Base-by-base conservation (phyloP, 192 early-diverging fungal species). In the Linnemannia schmuckeri region DNA sequence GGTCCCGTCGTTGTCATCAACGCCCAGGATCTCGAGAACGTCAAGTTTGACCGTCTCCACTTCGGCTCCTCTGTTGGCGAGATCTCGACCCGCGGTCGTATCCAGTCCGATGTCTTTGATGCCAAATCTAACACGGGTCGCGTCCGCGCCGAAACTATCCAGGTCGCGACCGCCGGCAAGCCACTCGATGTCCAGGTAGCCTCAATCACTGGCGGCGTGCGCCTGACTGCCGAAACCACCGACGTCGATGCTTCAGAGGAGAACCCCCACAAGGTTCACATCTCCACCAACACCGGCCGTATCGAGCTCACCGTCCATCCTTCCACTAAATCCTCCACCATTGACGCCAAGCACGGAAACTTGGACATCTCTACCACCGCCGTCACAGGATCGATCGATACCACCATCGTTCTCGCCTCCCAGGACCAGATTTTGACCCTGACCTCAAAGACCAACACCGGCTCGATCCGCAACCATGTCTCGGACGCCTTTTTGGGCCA, bases 401-500 rank as follows among this genome's bases (percentile, higher is more conserved):
- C 20, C 38, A 17, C 37, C 4, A 74, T 78, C 57, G 20, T 33
- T 30, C 79, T 86, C 20, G 75, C 78, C 6, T 22, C 46, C 8
- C 42, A 33, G 20, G 63, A 72, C 9, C 84, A 86, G 38, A 54
- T 13, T 6, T 42, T 86, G 33, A 18, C 15, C 9, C 40, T 86
- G 33, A 49, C 13, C 10, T 40, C 70, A 0, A 37, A 17, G 18
- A 27, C 73, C 35, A 55, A 30, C 30, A 81, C 84, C 5, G 84
- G 78, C 3, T 41, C 75, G 6, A 71, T 70, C 4, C 35, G 24
- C 17, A 55, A 71, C 3, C 0, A 38, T 8, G 33, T 86, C 38
- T 86, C 84, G 68, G 84, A 86, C 33, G 35, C 38, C 24, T 86
- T 77, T 44, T 41, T 75, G 52, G 84, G 84, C 2, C 75, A 63